Conservation (phyloP, 2,329 filamentous ascomycete genomes). For the Claviceps sp. region DNA sequence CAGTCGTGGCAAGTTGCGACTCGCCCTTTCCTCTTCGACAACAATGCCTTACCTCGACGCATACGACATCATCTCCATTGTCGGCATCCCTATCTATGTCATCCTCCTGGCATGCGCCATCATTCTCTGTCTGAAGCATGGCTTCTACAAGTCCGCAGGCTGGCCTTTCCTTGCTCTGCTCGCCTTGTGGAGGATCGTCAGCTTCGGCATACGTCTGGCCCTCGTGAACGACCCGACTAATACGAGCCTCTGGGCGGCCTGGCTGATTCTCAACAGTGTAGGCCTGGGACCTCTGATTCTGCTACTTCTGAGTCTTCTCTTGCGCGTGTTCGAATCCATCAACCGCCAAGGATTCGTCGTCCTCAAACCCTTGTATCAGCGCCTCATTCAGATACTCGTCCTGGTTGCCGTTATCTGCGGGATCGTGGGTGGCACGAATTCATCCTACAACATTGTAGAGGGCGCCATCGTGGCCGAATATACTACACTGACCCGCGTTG, state of each 20-base stretch:
- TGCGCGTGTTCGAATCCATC: slow-evolving; percentile 31
- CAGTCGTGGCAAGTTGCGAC: neutral
- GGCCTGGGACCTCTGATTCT: slow-evolving; percentile 33
- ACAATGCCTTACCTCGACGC: slow-evolving; percentile 12
- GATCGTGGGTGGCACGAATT: neutral
- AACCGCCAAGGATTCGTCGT: slow-evolving; percentile 22
- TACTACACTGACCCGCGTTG: slow-evolving; percentile 8
- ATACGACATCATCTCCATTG: slow-evolving; percentile 20
- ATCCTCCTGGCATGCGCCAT: slow-evolving; percentile 17
- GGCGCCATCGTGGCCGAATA: slow-evolving; percentile 16
- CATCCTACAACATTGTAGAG: slow-evolving; percentile 9
- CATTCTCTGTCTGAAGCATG: slow-evolving; percentile 31
- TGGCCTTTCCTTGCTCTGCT: slow-evolving; percentile 35
- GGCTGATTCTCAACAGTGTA: slow-evolving; percentile 18
- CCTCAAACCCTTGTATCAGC: slow-evolving; percentile 11
- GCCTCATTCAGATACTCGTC: neutral
- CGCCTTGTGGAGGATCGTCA: slow-evolving; percentile 42
- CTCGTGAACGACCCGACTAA: slow-evolving; percentile 37
- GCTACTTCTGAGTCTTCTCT: slow-evolving; percentile 20
- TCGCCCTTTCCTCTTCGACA: neutral
- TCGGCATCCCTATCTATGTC: slow-evolving; percentile 18
- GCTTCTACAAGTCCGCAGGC: neutral
- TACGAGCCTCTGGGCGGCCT: slow-evolving; percentile 19
- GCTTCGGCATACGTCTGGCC: slow-evolving; percentile 30
- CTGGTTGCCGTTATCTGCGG: neutral